Base-by-base conservation (phyloP, 345 rosid genomes). In the Erucastrum elatum region DNA sequence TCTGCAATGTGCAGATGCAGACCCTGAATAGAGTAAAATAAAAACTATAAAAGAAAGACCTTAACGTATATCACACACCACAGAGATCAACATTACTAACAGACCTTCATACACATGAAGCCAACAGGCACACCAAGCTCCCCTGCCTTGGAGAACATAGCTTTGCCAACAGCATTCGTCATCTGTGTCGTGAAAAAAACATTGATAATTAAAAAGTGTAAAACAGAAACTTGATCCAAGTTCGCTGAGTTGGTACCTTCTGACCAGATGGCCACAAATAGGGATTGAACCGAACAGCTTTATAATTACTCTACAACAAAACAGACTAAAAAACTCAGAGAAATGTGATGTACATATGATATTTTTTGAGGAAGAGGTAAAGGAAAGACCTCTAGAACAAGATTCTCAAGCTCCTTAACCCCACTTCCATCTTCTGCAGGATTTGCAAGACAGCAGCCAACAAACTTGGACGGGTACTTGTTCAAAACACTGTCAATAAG, bases 31-130 rank as follows among this genome's bases (percentile, higher is more conserved):
- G 25, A 63, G 60, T 21, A 75, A n/a, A 55, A 31, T 51, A 39
- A 13, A 1, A 2, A 2, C 0, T 26, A 12, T n/a, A 2, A 26
- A 49, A 39, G 44, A 33, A 58, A 21, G 71, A 53, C n/a, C 62
- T 74, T 75, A 0, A 0, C 51, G 10, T 35, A 30, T 21, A 63
- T n/a, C 21, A 55, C 41, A 41, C 6, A 63, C 13, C 26, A 70
- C 2, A 75, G 4, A 58, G 31, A 25, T 72, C 11, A 55, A 33
- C 2, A 4, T 1, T 17, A 70, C 7, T 58, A 75, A 4, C 2
- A 74, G 82, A 92, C 98, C 94, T 94, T 94, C 89, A 94, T 86
- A 81, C 97, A 94, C 97, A 94, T 87, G 87, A 94, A 88, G 79
- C 97, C 94, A 81, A 91, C 98, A 33, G 97, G 95, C 39, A 92